Conservation (phyloP, 768 basidiomycete genomes). For the Lactarius vividus region DNA sequence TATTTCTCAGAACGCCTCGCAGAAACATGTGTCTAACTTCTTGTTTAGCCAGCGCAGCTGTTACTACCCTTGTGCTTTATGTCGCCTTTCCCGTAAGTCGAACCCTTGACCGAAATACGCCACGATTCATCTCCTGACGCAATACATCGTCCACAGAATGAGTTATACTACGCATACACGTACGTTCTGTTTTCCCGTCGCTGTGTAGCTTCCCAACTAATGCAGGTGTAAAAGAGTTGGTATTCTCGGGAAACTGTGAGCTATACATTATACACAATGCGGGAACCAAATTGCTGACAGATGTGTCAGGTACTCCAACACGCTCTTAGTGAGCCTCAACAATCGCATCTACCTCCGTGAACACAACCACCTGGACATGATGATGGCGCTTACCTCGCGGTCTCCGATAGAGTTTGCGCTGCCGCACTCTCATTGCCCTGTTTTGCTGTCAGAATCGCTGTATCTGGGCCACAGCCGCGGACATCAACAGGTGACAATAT, state of each 20-base stretch:
- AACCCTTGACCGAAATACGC: background rate
- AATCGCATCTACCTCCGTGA: background rate
- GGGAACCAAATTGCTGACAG: background rate
- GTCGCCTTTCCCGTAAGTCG: background rate
- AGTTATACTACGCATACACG: background rate
- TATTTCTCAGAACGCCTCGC: too few relatives aligned
- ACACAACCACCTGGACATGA: background rate
- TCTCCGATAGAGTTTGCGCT: background rate
- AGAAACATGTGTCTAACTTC: too few relatives aligned
- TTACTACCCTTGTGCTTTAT: too few relatives aligned
- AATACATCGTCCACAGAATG: background rate
- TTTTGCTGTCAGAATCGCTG: background rate
- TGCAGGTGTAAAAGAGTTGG: background rate
- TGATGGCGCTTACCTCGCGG: background rate
- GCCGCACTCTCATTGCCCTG: background rate
- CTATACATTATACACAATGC: background rate
- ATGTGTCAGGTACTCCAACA: background rate
- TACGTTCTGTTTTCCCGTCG: background rate
- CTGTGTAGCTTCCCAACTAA: background rate
- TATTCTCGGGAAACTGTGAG: background rate
- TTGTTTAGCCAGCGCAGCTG: too few relatives aligned
- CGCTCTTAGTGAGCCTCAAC: background rate
- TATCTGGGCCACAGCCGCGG: background rate
- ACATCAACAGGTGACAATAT: background rate
- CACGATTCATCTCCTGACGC: background rate